Evolutionary conservation across 768 basidiomycete genomes (phyloP), one percentile per base, ranked within the genome.

Genomic region (Polyporus arcularius): DNA sequence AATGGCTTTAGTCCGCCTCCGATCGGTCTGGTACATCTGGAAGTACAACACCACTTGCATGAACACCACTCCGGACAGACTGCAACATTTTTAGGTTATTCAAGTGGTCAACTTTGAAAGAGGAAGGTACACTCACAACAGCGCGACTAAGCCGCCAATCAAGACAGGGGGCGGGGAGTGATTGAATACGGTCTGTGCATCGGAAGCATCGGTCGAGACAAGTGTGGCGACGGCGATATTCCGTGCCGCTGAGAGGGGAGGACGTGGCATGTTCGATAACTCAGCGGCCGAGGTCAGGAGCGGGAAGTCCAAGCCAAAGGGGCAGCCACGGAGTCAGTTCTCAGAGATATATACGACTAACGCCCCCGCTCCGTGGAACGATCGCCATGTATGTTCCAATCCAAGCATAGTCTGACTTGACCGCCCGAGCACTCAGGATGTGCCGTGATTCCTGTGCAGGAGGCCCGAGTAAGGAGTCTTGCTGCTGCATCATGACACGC

Each of bases 31-130:
- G 16, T 65, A 65, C 40, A 58, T 55, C 7, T 57, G 42, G 31
- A 18, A 48, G 52, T 62, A 62, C 2, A 60, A 21, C 30, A 59
- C 39, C 2, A 55, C 46, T 28, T 65, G 64, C 57, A 65, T 57
- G 14, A 58, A 53, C 3, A 65, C 64, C 18, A 41, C 42, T 4
- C 64, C 64, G 4, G 64, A 65, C 4, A 65, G 46, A 51, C 64
- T 65, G 41, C 12, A 14, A 43, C 28, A n/a, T 18, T 12, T n/a
- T 11, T 16, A 11, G 46, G 28, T 48, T 26, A 48, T 15, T 38
- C 10, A 2, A 12, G 32, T 26, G 21, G 21, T 26, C 21, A 26
- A 26, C 21, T 26, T 26, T 26, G 21, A 2, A 26, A 26, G 21
- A 1, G 2, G 21, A 16, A 46, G 18, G 10, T 35, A 8, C 4